Evolutionary conservation across 345 rosid genomes (phyloP).

Genomic region (Gossypioides kirkii): DNA sequence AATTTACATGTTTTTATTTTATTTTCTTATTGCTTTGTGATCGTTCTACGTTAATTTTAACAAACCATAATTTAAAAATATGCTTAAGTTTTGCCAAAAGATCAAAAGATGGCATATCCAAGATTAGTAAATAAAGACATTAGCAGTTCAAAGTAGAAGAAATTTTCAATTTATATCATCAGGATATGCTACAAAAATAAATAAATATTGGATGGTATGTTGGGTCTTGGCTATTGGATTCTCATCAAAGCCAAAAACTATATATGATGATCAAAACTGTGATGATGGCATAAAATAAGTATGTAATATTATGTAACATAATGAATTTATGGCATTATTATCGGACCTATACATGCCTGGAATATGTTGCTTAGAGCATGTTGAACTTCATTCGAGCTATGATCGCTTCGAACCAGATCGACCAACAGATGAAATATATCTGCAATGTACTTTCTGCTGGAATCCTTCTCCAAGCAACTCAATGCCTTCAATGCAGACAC

Average conservation of each 20-base stretch:
- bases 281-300: conserved; percentile 2
- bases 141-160: background rate
- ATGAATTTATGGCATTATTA: conserved; percentile 33
- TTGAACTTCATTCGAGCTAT: conserved; percentile 80
- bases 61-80: too few species aligned
- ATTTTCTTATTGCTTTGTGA: too few species aligned
- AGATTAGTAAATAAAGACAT: background rate
- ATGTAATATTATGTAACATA: background rate
- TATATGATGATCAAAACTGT: conserved; percentile 28
- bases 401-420: conserved; percentile 80
- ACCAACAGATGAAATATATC: conserved; percentile 70
- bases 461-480: conserved; percentile 47
- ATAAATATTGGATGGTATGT: background rate
- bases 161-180: background rate
- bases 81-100: too few species aligned
- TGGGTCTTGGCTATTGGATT: background rate
- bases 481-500: conserved; percentile 55
- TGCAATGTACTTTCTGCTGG: conserved; percentile 46
- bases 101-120: too few species aligned
- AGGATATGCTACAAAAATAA: conserved; percentile 9
- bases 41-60: too few species aligned
- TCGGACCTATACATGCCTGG: conserved; percentile 79
- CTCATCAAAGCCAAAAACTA: background rate
- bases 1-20: too few species aligned
- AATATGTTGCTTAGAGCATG: conserved; percentile 57